Conservation (phyloP, 768 basidiomycete species). For the Asterophora parasitica region DNA sequence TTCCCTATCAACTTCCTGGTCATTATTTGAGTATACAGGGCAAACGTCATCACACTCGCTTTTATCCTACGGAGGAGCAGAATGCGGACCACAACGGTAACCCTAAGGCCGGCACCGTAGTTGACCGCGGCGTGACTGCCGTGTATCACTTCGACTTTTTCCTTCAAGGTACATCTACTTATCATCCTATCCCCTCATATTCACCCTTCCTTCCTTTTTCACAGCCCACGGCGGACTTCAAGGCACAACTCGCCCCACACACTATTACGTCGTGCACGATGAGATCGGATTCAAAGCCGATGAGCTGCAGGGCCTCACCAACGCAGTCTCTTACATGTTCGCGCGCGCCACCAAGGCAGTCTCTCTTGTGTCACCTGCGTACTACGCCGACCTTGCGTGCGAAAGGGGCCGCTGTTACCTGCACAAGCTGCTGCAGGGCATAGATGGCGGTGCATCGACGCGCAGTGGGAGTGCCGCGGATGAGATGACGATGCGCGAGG, state of each 20-base stretch:
- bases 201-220: background rate
- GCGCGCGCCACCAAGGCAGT: slow-evolving; percentile 86
- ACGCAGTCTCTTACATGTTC: slow-evolving; percentile 72
- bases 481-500: slow-evolving; percentile 50
- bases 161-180: slow-evolving; percentile 45
- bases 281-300: slow-evolving; percentile 69
- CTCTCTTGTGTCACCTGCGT: slow-evolving; percentile 75
- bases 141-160: slow-evolving; percentile 65
- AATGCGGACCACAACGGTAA: slow-evolving; percentile 65
- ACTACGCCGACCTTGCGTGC: slow-evolving; percentile 71
- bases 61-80: slow-evolving; percentile 52
- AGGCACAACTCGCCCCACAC: slow-evolving; percentile 70
- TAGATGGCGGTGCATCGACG: slow-evolving; percentile 27
- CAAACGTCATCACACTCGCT: slow-evolving; percentile 52
- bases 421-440: slow-evolving; percentile 62
- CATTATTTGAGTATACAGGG: slow-evolving; percentile 26
- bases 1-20: slow-evolving; percentile 11
- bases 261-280: slow-evolving; percentile 80
- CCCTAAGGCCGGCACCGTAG: slow-evolving; percentile 72
- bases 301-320: slow-evolving; percentile 64
- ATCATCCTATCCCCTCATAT: background rate
- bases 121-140: slow-evolving; percentile 74
- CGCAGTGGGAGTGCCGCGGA: slow-evolving; percentile 42
- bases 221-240: slow-evolving; percentile 71
- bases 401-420: slow-evolving; percentile 69